Percentiles rank a stretch among this genome's conserved stretches.
These are phyloP conservation scores for Penicillium sp. DNA, from an alignment of 2,329 filamentous ascomycete genomes.

Conservation along the genomic window DNA sequence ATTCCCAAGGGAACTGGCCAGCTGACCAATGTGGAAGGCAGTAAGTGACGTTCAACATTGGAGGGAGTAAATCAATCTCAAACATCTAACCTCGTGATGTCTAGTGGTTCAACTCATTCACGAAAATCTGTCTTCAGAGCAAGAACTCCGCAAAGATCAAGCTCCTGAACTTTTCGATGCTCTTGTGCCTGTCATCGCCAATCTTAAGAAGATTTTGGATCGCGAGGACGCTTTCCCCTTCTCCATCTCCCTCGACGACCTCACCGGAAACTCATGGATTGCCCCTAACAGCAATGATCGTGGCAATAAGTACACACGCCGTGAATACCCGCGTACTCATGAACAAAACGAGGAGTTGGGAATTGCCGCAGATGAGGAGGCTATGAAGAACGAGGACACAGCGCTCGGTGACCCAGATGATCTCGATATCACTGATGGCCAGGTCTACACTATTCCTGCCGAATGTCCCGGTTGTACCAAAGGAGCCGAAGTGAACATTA, in stretches of 20 bases:
- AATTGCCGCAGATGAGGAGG: slow-evolving; percentile 55
- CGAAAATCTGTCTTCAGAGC: slow-evolving; percentile 76
- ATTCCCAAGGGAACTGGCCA: slow-evolving; percentile 88
- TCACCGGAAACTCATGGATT: slow-evolving; percentile 94
- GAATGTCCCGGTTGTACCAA: slow-evolving; percentile 88
- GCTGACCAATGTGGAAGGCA: slow-evolving; percentile 87
- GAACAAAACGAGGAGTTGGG: slow-evolving; percentile 87
- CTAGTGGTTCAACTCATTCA: slow-evolving; percentile 70
- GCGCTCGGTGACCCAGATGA: slow-evolving; percentile 57
- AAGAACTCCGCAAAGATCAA: slow-evolving; percentile 75
- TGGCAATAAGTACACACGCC: slow-evolving; percentile 86
- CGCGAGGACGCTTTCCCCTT: slow-evolving; percentile 80
- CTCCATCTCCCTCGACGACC: slow-evolving; percentile 82
- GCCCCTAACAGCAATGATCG: slow-evolving; percentile 73
- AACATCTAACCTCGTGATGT: neutral
- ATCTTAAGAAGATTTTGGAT: slow-evolving; percentile 72
- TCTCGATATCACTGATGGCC: slow-evolving; percentile 85
- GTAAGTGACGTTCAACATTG: neutral
- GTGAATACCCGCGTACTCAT: slow-evolving; percentile 75
- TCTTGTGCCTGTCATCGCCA: slow-evolving; percentile 71
- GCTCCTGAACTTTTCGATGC: slow-evolving; percentile 76
- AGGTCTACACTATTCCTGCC: slow-evolving; percentile 89
- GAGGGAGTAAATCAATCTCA: neutral
- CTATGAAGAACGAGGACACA: slow-evolving; percentile 29
- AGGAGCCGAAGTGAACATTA: slow-evolving; percentile 65